Conservation (phyloP, 805 yeast species). For the Metschnikowia reukaufii region DNA sequence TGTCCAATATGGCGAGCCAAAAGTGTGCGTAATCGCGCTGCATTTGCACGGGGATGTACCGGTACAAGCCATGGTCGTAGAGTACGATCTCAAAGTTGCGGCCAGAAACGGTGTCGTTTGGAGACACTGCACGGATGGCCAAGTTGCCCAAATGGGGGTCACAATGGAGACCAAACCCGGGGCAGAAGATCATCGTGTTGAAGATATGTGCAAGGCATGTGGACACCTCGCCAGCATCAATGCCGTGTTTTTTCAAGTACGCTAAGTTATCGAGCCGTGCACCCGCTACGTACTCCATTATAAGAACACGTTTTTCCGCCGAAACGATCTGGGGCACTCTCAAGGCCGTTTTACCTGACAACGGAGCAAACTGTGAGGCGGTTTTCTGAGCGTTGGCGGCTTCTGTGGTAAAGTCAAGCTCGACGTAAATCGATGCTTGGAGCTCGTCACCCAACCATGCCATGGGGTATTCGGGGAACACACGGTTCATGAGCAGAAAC, state of each 20-base stretch:
- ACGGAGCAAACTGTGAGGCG: constrained; percentile 56
- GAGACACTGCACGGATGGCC: constrained; percentile 59
- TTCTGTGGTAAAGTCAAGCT: constrained; percentile 83
- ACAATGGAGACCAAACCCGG: constrained; percentile 89
- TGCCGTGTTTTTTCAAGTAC: constrained; percentile 60
- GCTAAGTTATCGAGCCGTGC: constrained; percentile 75
- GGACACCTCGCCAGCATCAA: constrained; percentile 76
- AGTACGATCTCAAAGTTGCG: constrained; percentile 89
- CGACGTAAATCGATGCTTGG: constrained; percentile 83
- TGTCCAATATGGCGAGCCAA: constrained; percentile 86
- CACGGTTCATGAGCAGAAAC: constrained; percentile 66
- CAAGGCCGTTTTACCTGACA: constrained; percentile 73
- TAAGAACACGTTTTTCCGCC: constrained; percentile 67
- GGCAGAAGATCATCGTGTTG: constrained; percentile 93
- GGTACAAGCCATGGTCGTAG: constrained; percentile 93
- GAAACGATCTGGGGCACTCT: constrained; percentile 71
- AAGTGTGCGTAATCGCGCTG: constrained; percentile 83
- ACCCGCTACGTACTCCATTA: constrained; percentile 88
- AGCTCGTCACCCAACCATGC: constrained; percentile 96
- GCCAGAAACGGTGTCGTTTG: constrained; percentile 25
- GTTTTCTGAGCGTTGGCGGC: constrained; percentile 80
- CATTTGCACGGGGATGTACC: constrained; percentile 75
- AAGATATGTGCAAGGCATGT: constrained; percentile 86
- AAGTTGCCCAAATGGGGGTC: constrained; percentile 98
- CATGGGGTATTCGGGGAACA: constrained; percentile 92